Evolutionary conservation across 495 filamentous ascomycete species (phyloP).

Genomic region (Xylaria venustula): DNA sequence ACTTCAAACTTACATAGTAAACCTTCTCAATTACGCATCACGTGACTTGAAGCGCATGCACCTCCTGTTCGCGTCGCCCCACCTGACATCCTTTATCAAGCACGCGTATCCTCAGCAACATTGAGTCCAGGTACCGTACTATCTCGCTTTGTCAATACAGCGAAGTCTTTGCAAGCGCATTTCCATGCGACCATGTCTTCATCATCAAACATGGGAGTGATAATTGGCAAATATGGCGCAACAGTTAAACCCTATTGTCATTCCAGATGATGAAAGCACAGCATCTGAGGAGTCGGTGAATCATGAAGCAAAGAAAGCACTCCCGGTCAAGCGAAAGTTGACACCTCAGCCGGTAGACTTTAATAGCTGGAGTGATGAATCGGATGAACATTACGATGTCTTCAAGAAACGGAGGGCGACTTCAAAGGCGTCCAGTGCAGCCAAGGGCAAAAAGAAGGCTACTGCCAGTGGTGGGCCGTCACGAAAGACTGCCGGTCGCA

Average conservation of each 20-base stretch:
- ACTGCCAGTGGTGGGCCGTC: constrained; percentile 5
- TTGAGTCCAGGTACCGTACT: background rate
- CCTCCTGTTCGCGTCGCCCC: constrained; percentile 2
- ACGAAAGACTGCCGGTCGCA: constrained; percentile 5
- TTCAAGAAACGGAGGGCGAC: constrained; percentile 26
- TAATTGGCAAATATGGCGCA: constrained; percentile 14
- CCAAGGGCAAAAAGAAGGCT: constrained; percentile 15
- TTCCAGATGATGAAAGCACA: constrained; percentile 28
- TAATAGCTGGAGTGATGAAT: constrained; percentile 25
- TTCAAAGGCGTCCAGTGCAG: background rate
- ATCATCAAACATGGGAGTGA: background rate
- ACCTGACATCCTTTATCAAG: background rate
- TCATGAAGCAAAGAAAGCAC: background rate
- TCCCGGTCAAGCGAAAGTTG: constrained; percentile 21
- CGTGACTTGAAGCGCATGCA: background rate
- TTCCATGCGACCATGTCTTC: background rate
- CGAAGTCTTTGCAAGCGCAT: background rate
- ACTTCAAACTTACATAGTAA: background rate
- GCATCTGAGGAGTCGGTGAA: constrained; percentile 18
- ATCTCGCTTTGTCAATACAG: background rate
- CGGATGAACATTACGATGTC: constrained; percentile 8
- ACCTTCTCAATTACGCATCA: background rate
- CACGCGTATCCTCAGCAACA: background rate
- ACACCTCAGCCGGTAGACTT: constrained; percentile 5
- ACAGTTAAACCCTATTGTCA: constrained; percentile 15